These are phyloP conservation scores for Epichloe baconii DNA, from an alignment of 2,329 filamentous ascomycete genomes.

Conservation along the genomic window DNA sequence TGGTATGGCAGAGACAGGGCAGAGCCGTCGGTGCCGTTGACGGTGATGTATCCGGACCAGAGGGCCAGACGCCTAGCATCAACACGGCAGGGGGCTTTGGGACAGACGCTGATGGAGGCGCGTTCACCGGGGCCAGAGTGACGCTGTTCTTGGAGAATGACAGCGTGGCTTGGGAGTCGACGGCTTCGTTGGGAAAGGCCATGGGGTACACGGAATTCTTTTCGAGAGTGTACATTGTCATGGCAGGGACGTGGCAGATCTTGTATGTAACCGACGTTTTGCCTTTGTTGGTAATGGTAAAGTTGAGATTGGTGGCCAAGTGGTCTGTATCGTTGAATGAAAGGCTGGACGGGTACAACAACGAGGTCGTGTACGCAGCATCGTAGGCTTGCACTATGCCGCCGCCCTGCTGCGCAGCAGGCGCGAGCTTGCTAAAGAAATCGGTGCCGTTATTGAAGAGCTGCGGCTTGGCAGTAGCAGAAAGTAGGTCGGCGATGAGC, in stretches of 20 bases:
- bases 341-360: slow-evolving; percentile 40
- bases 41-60: slow-evolving; percentile 28
- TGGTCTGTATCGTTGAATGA: slow-evolving; percentile 51
- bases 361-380: slow-evolving; percentile 38
- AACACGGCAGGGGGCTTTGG: slow-evolving; percentile 25
- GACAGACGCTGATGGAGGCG: slow-evolving; percentile 31
- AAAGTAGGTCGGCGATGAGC: slow-evolving; percentile 34
- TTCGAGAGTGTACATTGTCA: slow-evolving; percentile 38
- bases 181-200: slow-evolving; percentile 32
- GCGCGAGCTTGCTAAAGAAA: slow-evolving; percentile 29
- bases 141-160: slow-evolving; percentile 28
- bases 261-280: slow-evolving; percentile 35
- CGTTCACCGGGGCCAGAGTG: slow-evolving; percentile 28
- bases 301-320: slow-evolving; percentile 33
- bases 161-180: slow-evolving; percentile 27
- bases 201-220: slow-evolving; percentile 21
- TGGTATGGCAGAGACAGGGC: slow-evolving; percentile 27
- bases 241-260: slow-evolving; percentile 33
- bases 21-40: slow-evolving; percentile 25
- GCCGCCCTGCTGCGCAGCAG: slow-evolving; percentile 46
- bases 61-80: slow-evolving; percentile 24
- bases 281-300: slow-evolving; percentile 43
- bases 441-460: slow-evolving; percentile 30
- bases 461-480: slow-evolving; percentile 35
- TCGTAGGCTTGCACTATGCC: slow-evolving; percentile 48